Evolutionary conservation across 2,329 filamentous ascomycete species (phyloP), one percentile per base, ranked within the genome.

Genomic region (Colletotrichum truncatum): DNA sequence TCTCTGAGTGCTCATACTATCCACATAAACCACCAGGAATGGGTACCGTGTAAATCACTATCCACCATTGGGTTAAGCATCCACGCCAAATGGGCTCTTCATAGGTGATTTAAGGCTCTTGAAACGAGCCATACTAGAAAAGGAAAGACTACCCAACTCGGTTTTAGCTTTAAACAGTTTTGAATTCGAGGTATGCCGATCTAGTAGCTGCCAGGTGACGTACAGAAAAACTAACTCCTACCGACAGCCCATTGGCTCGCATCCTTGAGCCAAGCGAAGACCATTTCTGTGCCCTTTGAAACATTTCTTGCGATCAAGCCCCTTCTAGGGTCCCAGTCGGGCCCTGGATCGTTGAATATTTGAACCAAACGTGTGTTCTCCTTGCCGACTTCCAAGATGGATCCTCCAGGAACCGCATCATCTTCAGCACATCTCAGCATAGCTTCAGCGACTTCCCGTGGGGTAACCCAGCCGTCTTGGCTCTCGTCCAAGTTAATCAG

Each of bases 341-440:
- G 80, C 1, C 81, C 81, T 0, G 78, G 75, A 23, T 82, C 81
- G 25, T 81, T 77, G 5, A 75, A 73, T 0, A 61, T 45, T 21
- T 70, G 59, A 7, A 84, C 79, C 16, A 70, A 56, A 1, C 81
- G 72, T 2, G 74, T 73, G 5, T 68, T 64, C 0, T 70, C 59
- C 43, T 73, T 73, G 0, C 76, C 78, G 14, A 83, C 74, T 67
- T 84, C 82, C 1, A 84, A 54, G 2, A 84, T 70, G 0, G 79
- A 79, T 0, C 82, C 82, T 4, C 80, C 80, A 1, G 70, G 67
- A 12, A 78, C 56, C 1, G 73, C 69, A 0, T 73, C 73, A 2
- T 73, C 71, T 66, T 80, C 74, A 1, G 80, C 70, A 9, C 78
- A 76, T 10, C 71, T 68, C 12, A 84, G 63, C 82, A 85, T 85